A percentile compares a stretch with the other conserved stretches of the same genome.
phyloP scores from a whole-genome alignment of 805 yeast species.

The Alloascoidea africana region DNA sequence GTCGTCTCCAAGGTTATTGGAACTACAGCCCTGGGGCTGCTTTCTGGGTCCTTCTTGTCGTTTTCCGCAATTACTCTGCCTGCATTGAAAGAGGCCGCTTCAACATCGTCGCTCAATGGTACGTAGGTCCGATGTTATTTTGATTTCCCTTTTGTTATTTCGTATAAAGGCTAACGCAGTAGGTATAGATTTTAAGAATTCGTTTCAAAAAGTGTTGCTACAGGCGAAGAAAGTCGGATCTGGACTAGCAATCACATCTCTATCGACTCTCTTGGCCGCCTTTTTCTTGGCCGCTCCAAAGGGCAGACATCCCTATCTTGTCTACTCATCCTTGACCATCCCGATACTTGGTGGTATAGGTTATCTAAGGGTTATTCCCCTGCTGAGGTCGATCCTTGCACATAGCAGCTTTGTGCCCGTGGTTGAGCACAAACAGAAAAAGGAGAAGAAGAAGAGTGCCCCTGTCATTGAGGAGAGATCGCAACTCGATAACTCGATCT shows the following conservation, averaged over 20 bases:
- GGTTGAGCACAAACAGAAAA: background rate
- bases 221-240: too few relatives aligned
- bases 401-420: background rate
- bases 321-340: slow-evolving; percentile 3
- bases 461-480: slow-evolving; percentile 1
- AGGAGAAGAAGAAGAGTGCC: background rate
- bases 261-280: background rate
- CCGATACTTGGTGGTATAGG: background rate
- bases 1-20: background rate
- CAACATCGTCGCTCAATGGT: too few relatives aligned
- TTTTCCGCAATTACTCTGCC: background rate
- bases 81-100: too few relatives aligned
- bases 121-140: too few relatives aligned
- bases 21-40: background rate
- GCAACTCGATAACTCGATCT: background rate
- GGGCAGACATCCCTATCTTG: slow-evolving; percentile 3
- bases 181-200: too few relatives aligned
- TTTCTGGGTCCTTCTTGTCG: background rate
- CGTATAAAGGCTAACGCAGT: too few relatives aligned
- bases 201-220: too few relatives aligned
- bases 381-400: background rate
- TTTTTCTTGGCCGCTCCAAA: slow-evolving; percentile 2
- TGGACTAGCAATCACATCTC: too few relatives aligned
- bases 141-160: too few relatives aligned
- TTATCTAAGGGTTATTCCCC: background rate